Percentiles rank a stretch among this genome's conserved stretches.
Evolutionary conservation across 495 filamentous ascomycete genomes (phyloP).

Genomic region (Lasiosphaeria miniovina): DNA sequence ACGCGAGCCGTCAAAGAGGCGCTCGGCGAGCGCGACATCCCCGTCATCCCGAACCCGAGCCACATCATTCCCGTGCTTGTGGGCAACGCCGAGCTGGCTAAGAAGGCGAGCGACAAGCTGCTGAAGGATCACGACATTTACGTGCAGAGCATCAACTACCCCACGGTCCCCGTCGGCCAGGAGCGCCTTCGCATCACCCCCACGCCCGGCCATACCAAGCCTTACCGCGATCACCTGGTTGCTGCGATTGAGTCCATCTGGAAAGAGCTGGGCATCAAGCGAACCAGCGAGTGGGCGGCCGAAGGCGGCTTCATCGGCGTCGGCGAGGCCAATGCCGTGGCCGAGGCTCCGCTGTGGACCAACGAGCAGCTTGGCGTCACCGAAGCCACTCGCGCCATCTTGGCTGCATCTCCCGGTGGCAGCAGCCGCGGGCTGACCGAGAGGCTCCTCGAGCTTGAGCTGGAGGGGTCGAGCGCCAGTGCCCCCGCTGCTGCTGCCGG

Average conservation of each 20-base stretch:
- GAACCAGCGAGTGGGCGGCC: constrained; percentile 84
- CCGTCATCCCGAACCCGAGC: constrained; percentile 96
- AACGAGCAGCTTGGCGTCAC: constrained; percentile 76
- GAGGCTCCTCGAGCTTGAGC: constrained; percentile 24
- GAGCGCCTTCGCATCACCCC: constrained; percentile 94
- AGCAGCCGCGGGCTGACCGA: constrained; percentile 19
- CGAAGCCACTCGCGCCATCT: constrained; percentile 34
- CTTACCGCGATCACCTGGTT: constrained; percentile 82
- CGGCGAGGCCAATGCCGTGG: constrained; percentile 61
- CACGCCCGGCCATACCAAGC: constrained; percentile 83
- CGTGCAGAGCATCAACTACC: constrained; percentile 98
- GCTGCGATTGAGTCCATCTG: constrained; percentile 82
- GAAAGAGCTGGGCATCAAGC: constrained; percentile 82
- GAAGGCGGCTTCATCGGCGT: constrained; percentile 93
- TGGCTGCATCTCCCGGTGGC: neutral
- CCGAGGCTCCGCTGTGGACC: constrained; percentile 71
- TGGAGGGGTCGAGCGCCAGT: constrained; percentile 16
- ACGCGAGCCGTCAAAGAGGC: constrained; percentile 86
- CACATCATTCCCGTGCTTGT: constrained; percentile 95
- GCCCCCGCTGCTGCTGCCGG: constrained; percentile 17
- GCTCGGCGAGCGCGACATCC: constrained; percentile 74
- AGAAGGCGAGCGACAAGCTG: constrained; percentile 82
- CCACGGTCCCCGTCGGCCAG: constrained; percentile 92
- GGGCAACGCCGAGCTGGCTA: constrained; percentile 90
- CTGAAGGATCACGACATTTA: constrained; percentile 88